A percentile compares a stretch with the other conserved stretches of the same genome.
Conservation (phyloP, 1,284 basidiomycete genomes). For the Agaricales sp. region DNA sequence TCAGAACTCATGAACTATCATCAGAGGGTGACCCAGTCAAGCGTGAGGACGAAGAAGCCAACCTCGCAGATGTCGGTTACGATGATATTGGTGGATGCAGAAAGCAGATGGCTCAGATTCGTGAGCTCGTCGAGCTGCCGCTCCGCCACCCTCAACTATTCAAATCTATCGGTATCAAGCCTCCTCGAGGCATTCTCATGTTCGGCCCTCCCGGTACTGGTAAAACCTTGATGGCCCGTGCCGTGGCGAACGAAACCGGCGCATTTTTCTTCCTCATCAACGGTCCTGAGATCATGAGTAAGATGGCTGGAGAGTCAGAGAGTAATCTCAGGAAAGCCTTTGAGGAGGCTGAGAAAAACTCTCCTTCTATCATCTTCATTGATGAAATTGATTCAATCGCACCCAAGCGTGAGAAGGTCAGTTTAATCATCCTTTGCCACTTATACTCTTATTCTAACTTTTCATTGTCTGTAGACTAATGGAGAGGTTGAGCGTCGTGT, state of each 20-base stretch:
- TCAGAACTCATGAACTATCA: constrained; percentile 15
- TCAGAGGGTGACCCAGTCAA: constrained; percentile 97
- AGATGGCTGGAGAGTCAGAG: constrained; percentile 98
- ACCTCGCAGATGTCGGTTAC: constrained; percentile 95
- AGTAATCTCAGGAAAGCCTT: constrained; percentile 97
- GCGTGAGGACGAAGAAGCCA: constrained; percentile 97
- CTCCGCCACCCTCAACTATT: constrained; percentile 98
- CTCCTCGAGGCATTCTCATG: constrained; percentile 95
- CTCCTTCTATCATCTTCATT: constrained; percentile 99
- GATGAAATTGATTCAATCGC: constrained; percentile 99
- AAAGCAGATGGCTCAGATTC: constrained; percentile 99
- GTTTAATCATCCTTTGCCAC: constrained; percentile 11
- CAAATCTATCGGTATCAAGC: constrained; percentile 99
- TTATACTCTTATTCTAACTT: constrained; percentile 10
- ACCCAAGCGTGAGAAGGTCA: constrained; percentile 95
- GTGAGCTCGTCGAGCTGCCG: constrained; percentile 97
- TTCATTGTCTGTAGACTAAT: constrained; percentile 66
- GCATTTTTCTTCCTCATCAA: constrained; percentile 99
- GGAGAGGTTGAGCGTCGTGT: constrained; percentile 99
- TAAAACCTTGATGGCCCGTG: constrained; percentile 98
- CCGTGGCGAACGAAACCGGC: constrained; percentile 98
- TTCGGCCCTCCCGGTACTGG: constrained; percentile 95
- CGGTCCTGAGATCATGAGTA: constrained; percentile 99
- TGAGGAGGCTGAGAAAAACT: constrained; percentile 99
- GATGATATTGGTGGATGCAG: constrained; percentile 99